Evolutionary conservation across 768 basidiomycete species (phyloP).

Genomic region (Trametes meyenii): DNA sequence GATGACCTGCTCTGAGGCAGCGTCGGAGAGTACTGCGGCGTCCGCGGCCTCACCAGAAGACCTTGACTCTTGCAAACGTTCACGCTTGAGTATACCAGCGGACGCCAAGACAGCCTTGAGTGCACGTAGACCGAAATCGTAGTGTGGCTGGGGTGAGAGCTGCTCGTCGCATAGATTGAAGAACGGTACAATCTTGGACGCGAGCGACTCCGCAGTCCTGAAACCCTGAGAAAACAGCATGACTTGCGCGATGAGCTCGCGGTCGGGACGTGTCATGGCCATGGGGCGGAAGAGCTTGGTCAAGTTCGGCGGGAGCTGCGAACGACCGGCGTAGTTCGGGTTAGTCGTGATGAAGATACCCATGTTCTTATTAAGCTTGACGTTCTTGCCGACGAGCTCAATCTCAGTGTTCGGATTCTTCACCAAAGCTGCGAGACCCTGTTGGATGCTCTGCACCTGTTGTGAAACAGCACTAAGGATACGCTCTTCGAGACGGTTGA

Average conservation of each 20-base stretch:
- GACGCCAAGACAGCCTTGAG: slow-evolving; percentile 95
- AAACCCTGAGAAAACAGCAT: slow-evolving; percentile 99
- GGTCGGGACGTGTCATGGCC: slow-evolving; percentile 99
- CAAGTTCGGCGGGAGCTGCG: slow-evolving; percentile 82
- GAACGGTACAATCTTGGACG: slow-evolving; percentile 98
- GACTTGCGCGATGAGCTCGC: slow-evolving; percentile 98
- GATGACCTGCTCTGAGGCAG: slow-evolving; percentile 89
- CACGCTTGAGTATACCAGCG: slow-evolving; percentile 96
- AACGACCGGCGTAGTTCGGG: slow-evolving; percentile 98
- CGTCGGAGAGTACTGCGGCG: slow-evolving; percentile 64
- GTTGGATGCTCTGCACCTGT: slow-evolving; percentile 98
- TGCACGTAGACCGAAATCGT: slow-evolving; percentile 98
- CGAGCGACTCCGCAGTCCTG: slow-evolving; percentile 95
- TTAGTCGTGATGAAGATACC: slow-evolving; percentile 99
- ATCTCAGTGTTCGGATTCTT: slow-evolving; percentile 90
- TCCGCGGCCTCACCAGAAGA: slow-evolving; percentile 44
- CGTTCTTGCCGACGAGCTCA: slow-evolving; percentile 91
- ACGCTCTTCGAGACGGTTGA: slow-evolving; percentile 97
- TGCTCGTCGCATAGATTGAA: slow-evolving; percentile 99
- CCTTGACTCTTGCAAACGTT: slow-evolving; percentile 61
- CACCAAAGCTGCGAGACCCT: slow-evolving; percentile 81
- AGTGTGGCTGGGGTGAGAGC: slow-evolving; percentile 95
- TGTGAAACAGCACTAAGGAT: slow-evolving; percentile 98
- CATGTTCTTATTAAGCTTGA: slow-evolving; percentile 93
- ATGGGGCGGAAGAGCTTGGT: slow-evolving; percentile 95